phyloP scores from a whole-genome alignment of 768 basidiomycete genomes.

The Phaeotremella fagi region DNA sequence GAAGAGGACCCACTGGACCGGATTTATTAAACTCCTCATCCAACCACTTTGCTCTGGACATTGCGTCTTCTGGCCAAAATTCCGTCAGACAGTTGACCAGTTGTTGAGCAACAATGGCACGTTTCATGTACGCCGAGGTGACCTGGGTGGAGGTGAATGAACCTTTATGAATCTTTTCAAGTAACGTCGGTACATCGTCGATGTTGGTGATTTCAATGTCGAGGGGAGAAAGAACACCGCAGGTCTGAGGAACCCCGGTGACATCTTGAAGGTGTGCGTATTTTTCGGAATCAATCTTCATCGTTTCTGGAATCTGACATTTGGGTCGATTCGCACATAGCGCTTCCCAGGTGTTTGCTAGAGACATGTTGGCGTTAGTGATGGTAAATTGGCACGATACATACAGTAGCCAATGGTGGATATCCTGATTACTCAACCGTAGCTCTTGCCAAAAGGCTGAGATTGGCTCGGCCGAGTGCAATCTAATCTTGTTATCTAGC shows the following conservation, averaged over 20 bases:
- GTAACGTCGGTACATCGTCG: slow-evolving; percentile 18
- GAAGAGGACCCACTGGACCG: slow-evolving; percentile 31
- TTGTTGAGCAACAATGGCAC: slow-evolving; percentile 30
- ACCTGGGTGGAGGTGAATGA: slow-evolving; percentile 22
- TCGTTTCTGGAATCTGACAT: too few species aligned
- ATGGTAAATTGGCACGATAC: too few species aligned
- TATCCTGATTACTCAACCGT: too few species aligned
- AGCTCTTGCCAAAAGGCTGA: too few species aligned
- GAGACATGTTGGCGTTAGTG: too few species aligned
- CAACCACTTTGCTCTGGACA: slow-evolving; percentile 20
- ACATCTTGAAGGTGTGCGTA: too few species aligned
- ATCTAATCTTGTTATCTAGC: too few species aligned
- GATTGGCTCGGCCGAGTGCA: too few species aligned
- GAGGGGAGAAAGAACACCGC: not conserved
- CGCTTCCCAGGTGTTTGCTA: too few species aligned
- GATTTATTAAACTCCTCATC: slow-evolving; percentile 19
- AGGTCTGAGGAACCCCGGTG: slow-evolving; percentile 26
- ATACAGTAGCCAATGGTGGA: too few species aligned
- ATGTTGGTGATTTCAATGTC: slow-evolving; percentile 17
- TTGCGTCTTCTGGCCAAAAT: slow-evolving; percentile 19
- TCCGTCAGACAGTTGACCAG: slow-evolving; percentile 50
- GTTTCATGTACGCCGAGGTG: slow-evolving; percentile 21
- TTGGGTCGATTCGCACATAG: too few species aligned
- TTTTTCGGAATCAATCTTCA: too few species aligned
- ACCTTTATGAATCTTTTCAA: slow-evolving; percentile 10